phyloP scores from a whole-genome alignment of 371 early-diverging fungal genomes.

The Syncephalastrum monosporum region DNA sequence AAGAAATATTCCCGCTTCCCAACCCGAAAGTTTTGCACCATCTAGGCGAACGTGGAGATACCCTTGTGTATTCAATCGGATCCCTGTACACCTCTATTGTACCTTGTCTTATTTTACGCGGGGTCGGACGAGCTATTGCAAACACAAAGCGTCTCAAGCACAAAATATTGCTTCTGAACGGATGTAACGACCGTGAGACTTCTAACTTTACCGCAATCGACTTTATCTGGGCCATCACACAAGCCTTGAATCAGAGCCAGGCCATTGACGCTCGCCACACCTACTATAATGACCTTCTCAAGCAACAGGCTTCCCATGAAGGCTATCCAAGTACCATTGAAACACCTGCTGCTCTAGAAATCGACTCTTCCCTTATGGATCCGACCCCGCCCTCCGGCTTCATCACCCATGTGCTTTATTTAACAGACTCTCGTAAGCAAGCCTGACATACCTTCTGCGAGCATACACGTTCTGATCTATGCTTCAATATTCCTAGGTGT shows the following conservation, averaged over 20 bases:
- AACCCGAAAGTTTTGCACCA: conserved; percentile 50
- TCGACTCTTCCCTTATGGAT: background rate
- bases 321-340: background rate
- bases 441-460: no score
- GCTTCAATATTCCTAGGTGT: conserved; percentile 25
- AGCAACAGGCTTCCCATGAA: conserved; percentile 1
- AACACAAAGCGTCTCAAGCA: conserved; percentile 42
- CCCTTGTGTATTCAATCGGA: conserved; percentile 62
- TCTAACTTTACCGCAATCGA: conserved; percentile 60
- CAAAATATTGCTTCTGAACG: conserved; percentile 65
- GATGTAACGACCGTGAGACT: conserved; percentile 64
- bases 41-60: conserved; percentile 37
- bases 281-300: conserved; percentile 16
- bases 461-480: conserved; percentile 22
- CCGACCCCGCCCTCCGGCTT: conserved; percentile 50
- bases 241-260: conserved; percentile 53
- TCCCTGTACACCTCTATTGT: conserved; percentile 64
- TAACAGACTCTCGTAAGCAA: conserved; percentile 15
- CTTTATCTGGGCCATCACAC: conserved; percentile 60
- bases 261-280: conserved; percentile 25
- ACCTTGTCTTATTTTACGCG: conserved; percentile 61
- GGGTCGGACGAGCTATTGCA: conserved; percentile 53
- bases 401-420: conserved; percentile 64
- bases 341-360: conserved; percentile 7
- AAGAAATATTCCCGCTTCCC: conserved; percentile 58